phyloP scores from a whole-genome alignment of 257 asterid genomes.

The Capsicum rhomboideum region DNA sequence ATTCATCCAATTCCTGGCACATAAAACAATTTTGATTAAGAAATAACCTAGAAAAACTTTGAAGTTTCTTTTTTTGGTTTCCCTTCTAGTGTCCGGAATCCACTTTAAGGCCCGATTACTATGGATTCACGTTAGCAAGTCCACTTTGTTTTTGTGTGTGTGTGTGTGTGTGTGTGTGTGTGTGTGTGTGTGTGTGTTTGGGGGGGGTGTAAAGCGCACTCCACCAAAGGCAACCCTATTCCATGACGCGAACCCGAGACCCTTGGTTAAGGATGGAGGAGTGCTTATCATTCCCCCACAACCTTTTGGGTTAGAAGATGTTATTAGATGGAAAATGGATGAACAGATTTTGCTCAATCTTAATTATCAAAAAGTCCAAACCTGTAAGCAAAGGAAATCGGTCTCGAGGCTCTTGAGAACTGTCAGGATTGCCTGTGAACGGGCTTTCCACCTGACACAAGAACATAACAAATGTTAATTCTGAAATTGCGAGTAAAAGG shows the following conservation, averaged over 20 bases:
- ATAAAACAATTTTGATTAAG: neutral
- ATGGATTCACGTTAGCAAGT: neutral
- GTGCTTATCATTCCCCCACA: neutral
- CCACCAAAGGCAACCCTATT: no score
- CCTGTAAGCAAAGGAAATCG: constrained; percentile 93
- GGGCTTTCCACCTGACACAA: constrained; percentile 82
- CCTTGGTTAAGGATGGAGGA: neutral
- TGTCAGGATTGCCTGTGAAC: constrained; percentile 61
- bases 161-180: no score
- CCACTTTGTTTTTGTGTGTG: no score
- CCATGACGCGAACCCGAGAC: no score
- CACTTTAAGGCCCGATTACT: neutral
- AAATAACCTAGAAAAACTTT: neutral
- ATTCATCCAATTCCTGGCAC: constrained; percentile 84
- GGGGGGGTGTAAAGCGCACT: neutral
- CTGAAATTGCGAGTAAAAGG: neutral
- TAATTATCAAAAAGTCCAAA: neutral
- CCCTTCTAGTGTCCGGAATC: neutral
- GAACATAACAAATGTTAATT: neutral
- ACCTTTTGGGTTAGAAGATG: neutral
- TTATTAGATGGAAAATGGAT: neutral
- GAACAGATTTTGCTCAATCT: no score
- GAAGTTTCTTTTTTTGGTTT: neutral
- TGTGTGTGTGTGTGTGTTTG: no score
- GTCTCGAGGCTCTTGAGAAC: constrained; percentile 63